These are phyloP conservation scores for Dactylorhiza incarnata DNA, from an alignment of 106 monocot genomes.

Conservation along the genomic window DNA sequence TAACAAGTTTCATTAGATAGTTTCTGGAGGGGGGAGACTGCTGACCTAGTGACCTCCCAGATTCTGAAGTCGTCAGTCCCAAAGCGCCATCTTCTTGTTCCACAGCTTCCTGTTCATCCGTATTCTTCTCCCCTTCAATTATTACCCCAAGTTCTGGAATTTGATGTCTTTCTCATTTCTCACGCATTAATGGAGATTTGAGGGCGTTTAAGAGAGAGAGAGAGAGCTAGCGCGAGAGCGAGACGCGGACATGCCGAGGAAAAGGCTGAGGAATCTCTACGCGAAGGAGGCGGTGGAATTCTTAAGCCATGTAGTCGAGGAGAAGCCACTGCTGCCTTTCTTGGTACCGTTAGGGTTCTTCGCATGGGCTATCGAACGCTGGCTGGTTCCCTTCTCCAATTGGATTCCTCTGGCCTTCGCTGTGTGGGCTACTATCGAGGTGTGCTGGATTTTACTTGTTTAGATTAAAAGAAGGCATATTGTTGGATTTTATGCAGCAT, in stretches of 20 bases:
- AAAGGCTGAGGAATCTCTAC: constrained; percentile 19
- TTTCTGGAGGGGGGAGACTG: not conserved
- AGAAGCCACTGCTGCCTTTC: constrained; percentile 85
- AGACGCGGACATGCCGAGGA: constrained; percentile 23
- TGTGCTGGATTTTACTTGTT: constrained; percentile 7
- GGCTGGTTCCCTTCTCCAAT: constrained; percentile 92
- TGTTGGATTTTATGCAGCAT: not conserved
- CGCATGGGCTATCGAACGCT: constrained; percentile 79
- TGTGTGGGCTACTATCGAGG: constrained; percentile 90
- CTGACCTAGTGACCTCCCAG: not conserved
- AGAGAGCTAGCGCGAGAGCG: not conserved
- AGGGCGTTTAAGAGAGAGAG: not conserved
- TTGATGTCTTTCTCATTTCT: constrained; percentile 1
- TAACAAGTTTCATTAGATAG: not conserved
- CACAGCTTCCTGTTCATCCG: not conserved
- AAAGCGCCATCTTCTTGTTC: not conserved
- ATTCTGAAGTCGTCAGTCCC: not conserved
- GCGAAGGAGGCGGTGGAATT: constrained; percentile 57
- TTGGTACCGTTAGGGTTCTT: constrained; percentile 61
- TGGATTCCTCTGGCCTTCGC: constrained; percentile 83
- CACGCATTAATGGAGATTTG: not conserved
- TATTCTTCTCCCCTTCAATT: not conserved
- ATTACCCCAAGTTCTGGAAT: not conserved
- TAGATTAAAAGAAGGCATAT: not conserved
- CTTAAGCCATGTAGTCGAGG: constrained; percentile 54